A percentile compares a stretch with the other conserved stretches of the same genome.
Evolutionary conservation across 805 yeast species (phyloP).

Genomic region (Wickerhamiella shivajii): DNA sequence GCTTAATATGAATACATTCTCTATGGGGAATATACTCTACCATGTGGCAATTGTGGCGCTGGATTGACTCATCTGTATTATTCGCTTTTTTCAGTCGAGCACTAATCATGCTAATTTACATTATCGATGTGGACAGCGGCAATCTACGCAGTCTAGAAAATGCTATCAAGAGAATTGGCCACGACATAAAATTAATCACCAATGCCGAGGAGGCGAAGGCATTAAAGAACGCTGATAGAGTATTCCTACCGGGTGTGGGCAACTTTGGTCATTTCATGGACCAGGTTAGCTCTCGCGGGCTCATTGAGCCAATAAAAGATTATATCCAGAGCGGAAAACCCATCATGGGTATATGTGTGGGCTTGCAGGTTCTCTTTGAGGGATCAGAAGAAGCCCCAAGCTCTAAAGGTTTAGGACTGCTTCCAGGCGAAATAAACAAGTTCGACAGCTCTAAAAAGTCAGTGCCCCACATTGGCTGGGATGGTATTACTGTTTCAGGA

Average conservation of each 20-base stretch:
- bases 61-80: no score
- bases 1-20: no score
- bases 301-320: conserved; percentile 47
- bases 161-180: conserved; percentile 71
- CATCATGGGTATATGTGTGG: conserved; percentile 95
- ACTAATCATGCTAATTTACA: conserved; percentile 32
- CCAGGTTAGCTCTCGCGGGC: conserved; percentile 44
- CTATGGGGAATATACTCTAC: no score
- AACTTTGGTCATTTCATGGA: conserved; percentile 88
- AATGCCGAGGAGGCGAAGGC: conserved; percentile 21
- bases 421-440: conserved; percentile 38
- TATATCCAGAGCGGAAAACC: conserved; percentile 71
- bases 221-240: conserved; percentile 31
- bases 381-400: conserved; percentile 63
- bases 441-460: conserved; percentile 55
- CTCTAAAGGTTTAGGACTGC: conserved; percentile 44
- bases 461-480: conserved; percentile 98
- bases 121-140: conserved; percentile 90
- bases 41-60: no score
- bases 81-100: no score
- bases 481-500: conserved; percentile 28
- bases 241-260: conserved; percentile 94
- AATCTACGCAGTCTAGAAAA: conserved; percentile 78
- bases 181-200: conserved; percentile 27
- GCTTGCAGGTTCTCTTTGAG: conserved; percentile 70